Evolutionary conservation across 139 green algal species (phyloP), one percentile per base, ranked within the genome.

Genomic region (Chlamydomonas schloesseri): DNA sequence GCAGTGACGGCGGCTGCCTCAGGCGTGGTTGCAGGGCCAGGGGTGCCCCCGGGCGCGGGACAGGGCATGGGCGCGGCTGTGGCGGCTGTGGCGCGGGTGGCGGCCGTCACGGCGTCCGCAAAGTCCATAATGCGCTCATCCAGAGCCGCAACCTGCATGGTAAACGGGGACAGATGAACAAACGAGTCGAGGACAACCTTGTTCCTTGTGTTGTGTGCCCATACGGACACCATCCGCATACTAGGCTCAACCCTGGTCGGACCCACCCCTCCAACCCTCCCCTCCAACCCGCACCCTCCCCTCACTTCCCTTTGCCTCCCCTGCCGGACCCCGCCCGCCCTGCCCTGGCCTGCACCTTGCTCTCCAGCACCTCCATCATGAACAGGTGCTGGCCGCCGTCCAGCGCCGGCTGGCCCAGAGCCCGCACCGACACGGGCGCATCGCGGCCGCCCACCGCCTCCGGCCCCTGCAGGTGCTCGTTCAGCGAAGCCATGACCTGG

Each of bases 341-440:
- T 18, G 18, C 31, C 77, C 6, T 18, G 10, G 14, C 71, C 50
- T 31, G 3, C 34, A 89, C 88, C 88, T 91, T 91, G 28, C 31
- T 70, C 6, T 91, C 88, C 57, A 91, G 68, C 5, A 86, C 57
- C 65, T 91, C 88, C 73, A 86, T 82, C 88, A 91, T 91, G 73
- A 87, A 88, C n/a, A 88, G 65, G 69, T 88, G 80, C 29, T 46
- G 31, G 1, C 42, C 57, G n/a, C 60, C 73, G 36, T 77, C 71
- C 60, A 82, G 36, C n/a, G 82, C 24, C 21, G 65, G 72, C 80
- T 88, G 72, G 3, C 87, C 81, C 69, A 91, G 57, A 21, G 69
- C 31, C 42, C 86, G 73, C 15, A 89, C 71, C 5, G 24, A 6
- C 67, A 77, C 47, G 21, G 18, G 26, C 14, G 24, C 79, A 18